phyloP scores from a whole-genome alignment of 2,329 filamentous ascomycete genomes.

The Aspergillus ibericus region DNA sequence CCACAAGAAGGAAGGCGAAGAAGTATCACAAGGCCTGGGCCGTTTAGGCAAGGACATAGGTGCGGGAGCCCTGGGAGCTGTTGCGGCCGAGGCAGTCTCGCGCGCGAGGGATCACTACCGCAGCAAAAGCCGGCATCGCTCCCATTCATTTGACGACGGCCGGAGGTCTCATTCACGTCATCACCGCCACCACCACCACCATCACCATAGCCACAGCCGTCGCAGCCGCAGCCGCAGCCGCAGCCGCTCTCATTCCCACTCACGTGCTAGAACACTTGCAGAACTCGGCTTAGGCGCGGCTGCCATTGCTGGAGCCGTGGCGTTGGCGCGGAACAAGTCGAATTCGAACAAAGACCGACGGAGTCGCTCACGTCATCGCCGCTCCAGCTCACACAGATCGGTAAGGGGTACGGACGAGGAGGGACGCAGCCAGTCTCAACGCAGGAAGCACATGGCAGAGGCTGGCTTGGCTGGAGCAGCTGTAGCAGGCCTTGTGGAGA shows the following conservation, averaged over 20 bases:
- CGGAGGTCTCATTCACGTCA: conserved; percentile 35
- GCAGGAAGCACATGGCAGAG: conserved; percentile 60
- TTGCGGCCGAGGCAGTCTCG: conserved; percentile 59
- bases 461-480: conserved; percentile 64
- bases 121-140: conserved; percentile 47
- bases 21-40: conserved; percentile 52
- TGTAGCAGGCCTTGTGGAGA: conserved; percentile 61
- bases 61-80: conserved; percentile 61
- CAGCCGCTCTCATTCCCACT: conserved; percentile 50
- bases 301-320: conserved; percentile 61
- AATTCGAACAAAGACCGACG: conserved; percentile 51
- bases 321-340: conserved; percentile 56
- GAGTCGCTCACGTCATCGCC: conserved; percentile 48
- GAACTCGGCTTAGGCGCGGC: conserved; percentile 55
- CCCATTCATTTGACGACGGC: conserved; percentile 43
- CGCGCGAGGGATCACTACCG: conserved; percentile 52
- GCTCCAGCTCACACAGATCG: conserved; percentile 32
- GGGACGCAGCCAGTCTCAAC: conserved; percentile 47
- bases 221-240: conserved; percentile 38
- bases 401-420: conserved; percentile 22
- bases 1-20: conserved; percentile 57
- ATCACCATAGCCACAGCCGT: conserved; percentile 28
- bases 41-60: conserved; percentile 54
- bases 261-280: conserved; percentile 54
- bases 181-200: conserved; percentile 32